Conservation (phyloP, 805 yeast genomes). For the Debaryomyces tyrocola region DNA sequence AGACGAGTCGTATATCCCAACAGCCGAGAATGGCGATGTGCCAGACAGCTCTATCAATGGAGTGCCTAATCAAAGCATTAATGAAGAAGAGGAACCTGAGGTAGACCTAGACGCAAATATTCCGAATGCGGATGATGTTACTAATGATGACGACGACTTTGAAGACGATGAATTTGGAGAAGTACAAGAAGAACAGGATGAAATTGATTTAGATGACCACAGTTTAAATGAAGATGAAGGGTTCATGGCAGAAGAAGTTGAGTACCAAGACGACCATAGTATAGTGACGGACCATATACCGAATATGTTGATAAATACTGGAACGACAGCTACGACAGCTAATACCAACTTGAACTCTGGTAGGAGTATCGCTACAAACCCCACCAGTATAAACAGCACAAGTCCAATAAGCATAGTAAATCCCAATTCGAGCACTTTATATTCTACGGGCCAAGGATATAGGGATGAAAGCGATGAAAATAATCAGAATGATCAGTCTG, state of each 20-base stretch:
- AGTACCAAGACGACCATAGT: conserved; percentile 43
- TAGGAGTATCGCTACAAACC: conserved; percentile 17
- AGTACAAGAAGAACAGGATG: conserved; percentile 7
- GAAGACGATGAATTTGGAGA: conserved; percentile 14
- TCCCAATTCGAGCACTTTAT: conserved; percentile 1
- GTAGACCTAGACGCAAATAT: conserved; percentile 49
- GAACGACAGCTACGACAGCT: conserved; percentile 11
- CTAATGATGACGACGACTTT: conserved; percentile 17
- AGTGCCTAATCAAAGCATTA: conserved; percentile 1
- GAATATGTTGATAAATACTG: conserved; percentile 18
- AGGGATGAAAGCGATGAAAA: conserved; percentile 14
- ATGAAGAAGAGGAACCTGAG: conserved; percentile 9
- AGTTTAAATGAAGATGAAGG: conserved; percentile 33
- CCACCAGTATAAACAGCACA: conserved; percentile 17
- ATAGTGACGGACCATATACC: conserved; percentile 13
- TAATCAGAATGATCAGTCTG: conserved; percentile 30
- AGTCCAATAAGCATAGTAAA: conserved; percentile 6
- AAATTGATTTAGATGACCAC: conserved; percentile 12
- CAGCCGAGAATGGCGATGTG: conserved; percentile 21
- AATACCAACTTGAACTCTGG: conserved; percentile 12
- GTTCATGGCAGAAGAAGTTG: conserved; percentile 49
- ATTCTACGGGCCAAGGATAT: neutral
- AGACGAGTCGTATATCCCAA: conserved; percentile 18
- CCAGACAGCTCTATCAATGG: conserved; percentile 11
- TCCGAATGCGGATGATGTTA: conserved; percentile 40